Conservation (phyloP, 2,329 filamentous ascomycete species). For the Monosporascus sp. region DNA sequence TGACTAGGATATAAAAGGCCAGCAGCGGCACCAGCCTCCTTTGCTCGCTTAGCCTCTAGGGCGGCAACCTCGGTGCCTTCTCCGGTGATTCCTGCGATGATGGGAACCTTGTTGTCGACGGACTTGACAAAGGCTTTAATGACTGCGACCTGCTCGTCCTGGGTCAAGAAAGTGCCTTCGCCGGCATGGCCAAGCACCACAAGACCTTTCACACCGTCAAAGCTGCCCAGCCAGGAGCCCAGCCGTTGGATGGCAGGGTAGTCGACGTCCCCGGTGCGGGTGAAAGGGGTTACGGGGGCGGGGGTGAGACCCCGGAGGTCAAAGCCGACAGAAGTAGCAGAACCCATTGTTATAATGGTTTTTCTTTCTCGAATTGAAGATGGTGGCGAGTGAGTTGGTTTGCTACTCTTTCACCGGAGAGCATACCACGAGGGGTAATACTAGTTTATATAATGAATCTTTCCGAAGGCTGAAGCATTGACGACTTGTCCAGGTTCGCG, state of each 20-base stretch:
- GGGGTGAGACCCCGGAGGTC: slow-evolving; percentile 45
- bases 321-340: slow-evolving; percentile 14
- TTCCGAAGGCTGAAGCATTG: too few relatives aligned
- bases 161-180: slow-evolving; percentile 48
- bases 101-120: slow-evolving; percentile 43
- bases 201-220: slow-evolving; percentile 45
- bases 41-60: slow-evolving; percentile 44
- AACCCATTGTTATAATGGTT: too few relatives aligned
- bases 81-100: slow-evolving; percentile 48
- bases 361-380: too few relatives aligned
- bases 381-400: too few relatives aligned
- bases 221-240: slow-evolving; percentile 48
- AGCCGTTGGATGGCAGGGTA: slow-evolving; percentile 48
- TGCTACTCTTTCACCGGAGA: too few relatives aligned
- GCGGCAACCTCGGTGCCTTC: slow-evolving; percentile 49
- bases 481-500: too few relatives aligned
- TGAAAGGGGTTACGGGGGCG: slow-evolving; percentile 48
- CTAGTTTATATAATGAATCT: too few relatives aligned
- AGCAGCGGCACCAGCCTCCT: slow-evolving; percentile 44
- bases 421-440: too few relatives aligned
- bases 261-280: slow-evolving; percentile 40
- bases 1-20: slow-evolving; percentile 48
- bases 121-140: slow-evolving; percentile 49
- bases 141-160: slow-evolving; percentile 42
- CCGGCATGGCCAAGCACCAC: slow-evolving; percentile 51